Evolutionary conservation across 495 filamentous ascomycete genomes (phyloP).

Genomic region (Aspergillus sparsus): DNA sequence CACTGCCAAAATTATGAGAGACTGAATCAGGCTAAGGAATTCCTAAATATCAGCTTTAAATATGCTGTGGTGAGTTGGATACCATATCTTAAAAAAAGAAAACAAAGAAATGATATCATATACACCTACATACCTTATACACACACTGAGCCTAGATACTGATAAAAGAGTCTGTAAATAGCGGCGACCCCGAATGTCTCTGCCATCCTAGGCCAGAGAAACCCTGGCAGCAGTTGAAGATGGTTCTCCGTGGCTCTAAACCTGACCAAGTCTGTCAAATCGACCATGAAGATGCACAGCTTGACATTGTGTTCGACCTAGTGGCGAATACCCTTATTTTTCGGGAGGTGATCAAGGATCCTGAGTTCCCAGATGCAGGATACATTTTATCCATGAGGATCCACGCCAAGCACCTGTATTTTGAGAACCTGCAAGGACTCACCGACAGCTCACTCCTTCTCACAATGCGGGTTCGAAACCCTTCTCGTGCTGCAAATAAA

Average conservation of each 20-base stretch:
- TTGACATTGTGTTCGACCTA: conserved; percentile 35
- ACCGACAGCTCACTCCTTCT: conserved; percentile 32
- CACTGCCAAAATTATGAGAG: too few species aligned
- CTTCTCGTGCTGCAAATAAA: conserved; percentile 20
- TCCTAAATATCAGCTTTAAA: neutral
- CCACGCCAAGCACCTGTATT: conserved; percentile 21
- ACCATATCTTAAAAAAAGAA: too few species aligned
- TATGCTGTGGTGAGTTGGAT: conserved; percentile 1
- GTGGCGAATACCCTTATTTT: conserved; percentile 25
- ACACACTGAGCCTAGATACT: conserved; percentile 1
- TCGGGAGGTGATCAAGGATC: conserved; percentile 26
- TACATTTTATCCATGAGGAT: conserved; percentile 21
- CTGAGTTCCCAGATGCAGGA: conserved; percentile 10
- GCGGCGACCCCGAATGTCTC: conserved; percentile 24
- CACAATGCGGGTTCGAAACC: conserved; percentile 20
- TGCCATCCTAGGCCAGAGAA: conserved; percentile 21
- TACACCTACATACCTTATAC: neutral
- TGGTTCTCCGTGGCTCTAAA: conserved; percentile 21
- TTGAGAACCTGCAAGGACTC: conserved; percentile 35
- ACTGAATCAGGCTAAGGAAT: neutral
- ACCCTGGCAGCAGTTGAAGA: conserved; percentile 18
- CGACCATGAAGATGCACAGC: conserved; percentile 20
- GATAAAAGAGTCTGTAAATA: conserved; percentile 7
- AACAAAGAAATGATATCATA: too few species aligned
- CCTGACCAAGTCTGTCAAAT: conserved; percentile 22